phyloP scores from a whole-genome alignment of 192 early-diverging fungal genomes.

The Backusella psychrophila region DNA sequence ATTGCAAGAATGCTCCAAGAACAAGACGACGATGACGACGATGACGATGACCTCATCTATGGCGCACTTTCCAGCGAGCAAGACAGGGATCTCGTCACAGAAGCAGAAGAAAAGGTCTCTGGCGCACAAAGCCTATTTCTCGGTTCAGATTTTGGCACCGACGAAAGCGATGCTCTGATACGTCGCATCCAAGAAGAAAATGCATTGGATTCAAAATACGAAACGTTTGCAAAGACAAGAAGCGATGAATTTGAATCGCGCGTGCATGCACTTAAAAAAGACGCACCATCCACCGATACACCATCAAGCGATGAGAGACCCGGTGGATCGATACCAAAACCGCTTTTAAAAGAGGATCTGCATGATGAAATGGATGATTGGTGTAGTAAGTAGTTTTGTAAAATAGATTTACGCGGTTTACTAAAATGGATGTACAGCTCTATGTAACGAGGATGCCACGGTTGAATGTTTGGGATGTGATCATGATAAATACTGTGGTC shows the following conservation, averaged over 20 bases:
- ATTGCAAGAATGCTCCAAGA: conserved; percentile 3
- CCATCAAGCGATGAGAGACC: conserved; percentile 11
- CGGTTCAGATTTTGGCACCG: neutral
- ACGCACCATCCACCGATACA: neutral
- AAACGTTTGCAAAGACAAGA: neutral
- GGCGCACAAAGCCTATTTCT: neutral
- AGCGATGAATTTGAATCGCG: conserved; percentile 23
- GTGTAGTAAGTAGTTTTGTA: conserved; percentile 58
- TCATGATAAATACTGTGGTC: conserved; percentile 54
- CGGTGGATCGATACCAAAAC: conserved; percentile 33
- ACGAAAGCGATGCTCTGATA: conserved; percentile 10
- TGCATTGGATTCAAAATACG: conserved; percentile 12
- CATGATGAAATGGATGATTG: conserved; percentile 44
- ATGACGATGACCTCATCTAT: neutral
- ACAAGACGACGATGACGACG: neutral
- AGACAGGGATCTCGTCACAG: neutral
- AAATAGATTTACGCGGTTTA: too few species aligned
- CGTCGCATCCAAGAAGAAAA: neutral
- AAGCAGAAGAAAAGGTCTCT: neutral
- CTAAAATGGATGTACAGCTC: conserved; percentile 7
- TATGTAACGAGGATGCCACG: conserved; percentile 63
- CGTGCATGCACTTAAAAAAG: conserved; percentile 31
- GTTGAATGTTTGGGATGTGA: conserved; percentile 60
- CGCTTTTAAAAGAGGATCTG: conserved; percentile 35
- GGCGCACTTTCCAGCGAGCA: neutral